Percentiles rank a stretch among this genome's conserved stretches.
Evolutionary conservation across 495 filamentous ascomycete species (phyloP).

Genomic region (Friedmanniomyces simplex): DNA sequence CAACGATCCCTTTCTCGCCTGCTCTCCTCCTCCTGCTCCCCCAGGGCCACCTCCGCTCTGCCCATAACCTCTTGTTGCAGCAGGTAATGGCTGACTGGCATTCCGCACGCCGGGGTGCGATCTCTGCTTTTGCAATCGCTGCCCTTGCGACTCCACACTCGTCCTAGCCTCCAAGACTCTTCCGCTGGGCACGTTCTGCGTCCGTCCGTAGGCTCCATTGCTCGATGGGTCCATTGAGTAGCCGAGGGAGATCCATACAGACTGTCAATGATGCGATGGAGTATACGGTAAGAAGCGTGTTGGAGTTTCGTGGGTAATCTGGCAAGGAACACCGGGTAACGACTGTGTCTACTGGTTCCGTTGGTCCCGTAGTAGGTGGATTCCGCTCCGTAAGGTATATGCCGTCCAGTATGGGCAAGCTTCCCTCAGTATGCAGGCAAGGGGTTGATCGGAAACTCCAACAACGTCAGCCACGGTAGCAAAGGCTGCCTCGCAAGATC

Average conservation of each 20-base stretch:
- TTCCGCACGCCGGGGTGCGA: not conserved
- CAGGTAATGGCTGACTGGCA: constrained; percentile 3
- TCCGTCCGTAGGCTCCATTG: constrained; percentile 8
- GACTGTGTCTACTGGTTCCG: too few species aligned
- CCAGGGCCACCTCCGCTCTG: not conserved
- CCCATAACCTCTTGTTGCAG: not conserved
- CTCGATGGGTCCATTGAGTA: constrained; percentile 11
- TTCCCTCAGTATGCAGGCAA: too few species aligned
- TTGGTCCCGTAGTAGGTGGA: too few species aligned
- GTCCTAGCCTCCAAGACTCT: constrained; percentile 2
- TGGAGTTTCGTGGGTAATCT: not conserved
- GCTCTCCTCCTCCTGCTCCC: not conserved
- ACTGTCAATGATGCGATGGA: not conserved
- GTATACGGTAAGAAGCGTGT: not conserved
- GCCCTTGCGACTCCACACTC: constrained; percentile 5
- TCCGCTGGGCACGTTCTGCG: constrained; percentile 1
- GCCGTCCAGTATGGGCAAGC: too few species aligned
- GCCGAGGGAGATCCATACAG: constrained; percentile 9
- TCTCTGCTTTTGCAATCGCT: constrained; percentile 14
- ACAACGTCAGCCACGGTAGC: too few species aligned
- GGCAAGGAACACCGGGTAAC: too few species aligned
- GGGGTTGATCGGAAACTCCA: too few species aligned
- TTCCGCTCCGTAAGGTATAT: too few species aligned
- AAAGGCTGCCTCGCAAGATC: too few species aligned
- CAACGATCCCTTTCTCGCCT: constrained; percentile 20